phyloP scores from a whole-genome alignment of 1,139 yeast genomes.

The Chernovozyma aurita region DNA sequence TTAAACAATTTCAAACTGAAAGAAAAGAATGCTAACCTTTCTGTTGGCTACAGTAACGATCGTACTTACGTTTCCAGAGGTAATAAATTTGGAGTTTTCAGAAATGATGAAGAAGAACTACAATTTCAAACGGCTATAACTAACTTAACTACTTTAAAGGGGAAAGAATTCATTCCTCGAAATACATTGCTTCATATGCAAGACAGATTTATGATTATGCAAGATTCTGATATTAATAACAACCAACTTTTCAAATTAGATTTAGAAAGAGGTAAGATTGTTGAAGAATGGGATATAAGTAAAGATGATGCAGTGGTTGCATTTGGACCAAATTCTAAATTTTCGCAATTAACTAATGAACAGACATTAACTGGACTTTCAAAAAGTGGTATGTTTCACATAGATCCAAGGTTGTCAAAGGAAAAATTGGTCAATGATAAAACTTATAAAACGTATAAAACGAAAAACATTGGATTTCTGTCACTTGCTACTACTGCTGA shows the following conservation, averaged over 20 bases:
- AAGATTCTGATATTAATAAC: conserved; percentile 40
- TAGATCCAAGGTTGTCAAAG: conserved; percentile 70
- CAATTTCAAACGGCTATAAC: conserved; percentile 66
- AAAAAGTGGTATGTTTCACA: conserved; percentile 56
- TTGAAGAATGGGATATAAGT: conserved; percentile 73
- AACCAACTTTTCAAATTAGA: conserved; percentile 65
- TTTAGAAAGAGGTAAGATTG: conserved; percentile 69
- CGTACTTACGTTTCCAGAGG: conserved; percentile 79
- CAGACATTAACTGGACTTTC: conserved; percentile 72
- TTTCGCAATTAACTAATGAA: conserved; percentile 68
- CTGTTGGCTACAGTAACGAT: conserved; percentile 66
- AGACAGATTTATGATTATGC: conserved; percentile 65
- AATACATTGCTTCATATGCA: conserved; percentile 73
- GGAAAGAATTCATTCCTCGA: conserved; percentile 54
- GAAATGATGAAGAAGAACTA: conserved; percentile 49
- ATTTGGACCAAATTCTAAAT: conserved; percentile 68
- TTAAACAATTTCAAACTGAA: conserved; percentile 12
- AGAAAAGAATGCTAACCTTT: conserved; percentile 56
- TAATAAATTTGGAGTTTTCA: conserved; percentile 75
- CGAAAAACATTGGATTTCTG: conserved; percentile 52
- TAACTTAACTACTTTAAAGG: conserved; percentile 49
- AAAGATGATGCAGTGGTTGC: conserved; percentile 41
- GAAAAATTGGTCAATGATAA: conserved; percentile 48
- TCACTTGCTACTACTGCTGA: conserved; percentile 66
- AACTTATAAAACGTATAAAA: conserved; percentile 40